Base-by-base conservation (phyloP, 1,284 basidiomycete species). In the Cryptococcus sp. region DNA sequence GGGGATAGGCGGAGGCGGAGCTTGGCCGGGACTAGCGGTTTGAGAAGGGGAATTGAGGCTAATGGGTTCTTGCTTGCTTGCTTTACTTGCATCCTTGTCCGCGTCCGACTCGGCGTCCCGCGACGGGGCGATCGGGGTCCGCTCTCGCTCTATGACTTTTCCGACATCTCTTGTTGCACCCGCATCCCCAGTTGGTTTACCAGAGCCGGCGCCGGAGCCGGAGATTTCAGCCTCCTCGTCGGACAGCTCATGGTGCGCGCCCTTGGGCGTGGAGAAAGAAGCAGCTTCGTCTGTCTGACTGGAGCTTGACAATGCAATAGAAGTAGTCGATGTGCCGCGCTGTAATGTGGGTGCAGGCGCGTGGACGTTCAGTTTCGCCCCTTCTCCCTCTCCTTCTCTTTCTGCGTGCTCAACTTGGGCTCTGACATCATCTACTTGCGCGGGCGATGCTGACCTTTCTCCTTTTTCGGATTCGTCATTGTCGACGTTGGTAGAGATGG, bases 1-100 rank as follows among this genome's bases (percentile, higher is more conserved):
- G 3, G 72, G 72, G 3, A 75, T 58, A 17, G 72, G 72, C 1
- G 72, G 27, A 48, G 47, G 35, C 25, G 30, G 30, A 5, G 30
- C 30, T 35, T 35, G 30, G 8, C 30, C 13, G 13, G 30, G 30
- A 35, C 30, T 35, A 35, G 7, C 30, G 30, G 7, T 35, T 35
- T 8, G 7, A 8, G 30, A 35, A 35, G 30, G 30, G 30, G 30
- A 35, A 13, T 35, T 35, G 5, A 35, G 8, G 13, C 8, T 35
- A 10, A 35, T 35, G 4, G 7, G 30, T 2, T 13, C 13, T 35
- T 4, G 8, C 30, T 35, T 8, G 30, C 30, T 35, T 10, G 4
- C 30, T 10, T 35, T 35, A 8, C 7, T 35, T 35, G n/a, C n/a
- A n/a, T n/a, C n/a, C n/a, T n/a, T n/a, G n/a, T 13, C 30, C 30